phyloP scores from a whole-genome alignment of 2,329 filamentous ascomycete genomes.

The Sporothrix pallida region DNA sequence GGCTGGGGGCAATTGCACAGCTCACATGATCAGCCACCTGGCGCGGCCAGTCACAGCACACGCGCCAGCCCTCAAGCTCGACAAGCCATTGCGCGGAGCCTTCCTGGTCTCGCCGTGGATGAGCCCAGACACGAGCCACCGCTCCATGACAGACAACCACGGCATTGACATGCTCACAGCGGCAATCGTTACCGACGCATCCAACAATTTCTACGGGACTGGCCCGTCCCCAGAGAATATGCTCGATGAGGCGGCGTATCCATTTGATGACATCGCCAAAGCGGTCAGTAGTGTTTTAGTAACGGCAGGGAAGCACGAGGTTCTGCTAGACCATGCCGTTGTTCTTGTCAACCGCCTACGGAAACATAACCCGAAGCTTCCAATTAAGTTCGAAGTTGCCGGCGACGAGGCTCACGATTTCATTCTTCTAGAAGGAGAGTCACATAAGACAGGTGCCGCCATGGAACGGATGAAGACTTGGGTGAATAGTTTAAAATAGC shows the following conservation, averaged over 20 bases:
- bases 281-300: not conserved
- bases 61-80: not conserved
- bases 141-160: not conserved
- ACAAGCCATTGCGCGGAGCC: not conserved
- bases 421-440: not conserved
- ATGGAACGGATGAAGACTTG: constrained; percentile 11
- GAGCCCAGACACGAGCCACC: not conserved
- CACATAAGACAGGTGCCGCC: not conserved
- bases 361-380: not conserved
- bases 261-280: not conserved
- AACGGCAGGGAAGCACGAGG: not conserved
- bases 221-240: not conserved
- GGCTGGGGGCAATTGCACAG: not conserved
- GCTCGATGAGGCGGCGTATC: not conserved
- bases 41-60: not conserved
- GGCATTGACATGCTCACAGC: not conserved
- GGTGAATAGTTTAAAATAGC: not conserved
- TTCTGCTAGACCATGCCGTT: not conserved
- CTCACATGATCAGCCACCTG: not conserved
- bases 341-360: not conserved
- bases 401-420: not conserved
- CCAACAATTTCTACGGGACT: not conserved
- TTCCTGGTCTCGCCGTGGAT: constrained; percentile 16
- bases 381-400: not conserved
- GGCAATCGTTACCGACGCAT: not conserved